These are phyloP conservation scores for Petunia axillaris DNA, from an alignment of 257 asterid genomes.

Conservation along the genomic window DNA sequence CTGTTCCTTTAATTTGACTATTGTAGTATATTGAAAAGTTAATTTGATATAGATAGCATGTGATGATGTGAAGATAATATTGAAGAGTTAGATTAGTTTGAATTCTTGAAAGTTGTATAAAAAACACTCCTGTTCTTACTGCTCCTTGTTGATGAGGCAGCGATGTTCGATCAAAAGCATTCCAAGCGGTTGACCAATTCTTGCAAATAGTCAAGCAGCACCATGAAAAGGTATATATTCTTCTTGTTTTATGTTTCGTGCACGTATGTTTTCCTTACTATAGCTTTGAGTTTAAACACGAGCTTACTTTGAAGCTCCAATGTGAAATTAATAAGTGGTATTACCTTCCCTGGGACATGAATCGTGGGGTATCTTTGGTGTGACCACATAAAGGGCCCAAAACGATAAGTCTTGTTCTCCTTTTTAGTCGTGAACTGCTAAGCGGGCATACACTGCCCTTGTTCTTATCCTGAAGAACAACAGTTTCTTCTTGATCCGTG, in stretches of 20 bases:
- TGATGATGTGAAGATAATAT: neutral
- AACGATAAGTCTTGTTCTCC: neutral
- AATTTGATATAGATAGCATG: neutral
- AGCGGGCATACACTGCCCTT: constrained; percentile 5
- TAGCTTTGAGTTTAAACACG: neutral
- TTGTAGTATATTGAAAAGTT: constrained; percentile 2
- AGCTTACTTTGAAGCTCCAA: neutral
- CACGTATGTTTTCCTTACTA: neutral
- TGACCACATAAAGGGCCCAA: neutral
- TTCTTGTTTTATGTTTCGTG: neutral
- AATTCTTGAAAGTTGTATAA: neutral
- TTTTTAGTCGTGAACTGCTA: neutral
- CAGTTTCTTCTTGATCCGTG: constrained; percentile 1
- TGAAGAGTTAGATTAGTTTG: constrained; percentile 1
- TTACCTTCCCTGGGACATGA: neutral
- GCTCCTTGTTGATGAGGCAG: constrained; percentile 43
- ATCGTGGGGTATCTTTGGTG: neutral
- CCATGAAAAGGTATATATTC: constrained; percentile 68
- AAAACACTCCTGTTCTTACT: constrained; percentile 3
- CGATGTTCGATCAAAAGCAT: constrained; percentile 89
- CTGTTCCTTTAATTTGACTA: constrained; percentile 5
- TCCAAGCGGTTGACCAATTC: constrained; percentile 94
- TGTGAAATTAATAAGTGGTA: constrained; percentile 7
- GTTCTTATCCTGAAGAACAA: neutral
- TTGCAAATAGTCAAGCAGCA: constrained; percentile 81